Evolutionary conservation across 2,329 filamentous ascomycete species (phyloP), one percentile per base, ranked within the genome.

Genomic region (Immersiporthe knoxdaviesiana): DNA sequence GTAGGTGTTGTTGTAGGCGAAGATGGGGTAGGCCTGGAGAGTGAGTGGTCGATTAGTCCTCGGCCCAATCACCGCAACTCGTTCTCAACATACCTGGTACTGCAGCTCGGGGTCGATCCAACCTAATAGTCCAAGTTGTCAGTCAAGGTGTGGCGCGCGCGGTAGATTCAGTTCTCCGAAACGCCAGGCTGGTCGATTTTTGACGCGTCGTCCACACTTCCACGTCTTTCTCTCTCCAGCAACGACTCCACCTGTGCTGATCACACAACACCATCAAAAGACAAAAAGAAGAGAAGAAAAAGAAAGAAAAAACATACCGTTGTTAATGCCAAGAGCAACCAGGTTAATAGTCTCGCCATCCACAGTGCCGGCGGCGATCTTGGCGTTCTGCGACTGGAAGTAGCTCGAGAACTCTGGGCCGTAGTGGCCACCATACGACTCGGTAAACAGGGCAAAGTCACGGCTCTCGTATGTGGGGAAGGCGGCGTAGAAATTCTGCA

Each of bases 381-480:
- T 77, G 18, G 82, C 79, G 71, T 90, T 90, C 74, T 89, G 84
- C n/a, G 82, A 76, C 69, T 87, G 78, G 73, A 90, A 85, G 73
- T 86, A 56, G 52, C 52, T 56, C 14, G 47, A 37, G 27, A 88
- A 88, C 32, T 83, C 84, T 0, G 87, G 87, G 1, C 85, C 85
- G 72, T 87, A 88, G 68, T 86, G 83, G n/a, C 87, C 86, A 35
- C 87, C 87, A 70, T 89, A 89, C 0, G 83, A 85, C 71, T 84
- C 81, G 6, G 84, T 83, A 65, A 84, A 87, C 66, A 89, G 80
- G 4, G 84, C 83, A 69, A 88, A 84, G 70, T 89, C 84, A 58
- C 85, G 84, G 3, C 84, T 84, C 75, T 86, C 83, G 74, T 91
- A 91, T 39, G 84, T 82, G 0, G 88, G 88, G 69, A 92, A 92